Base-by-base conservation (phyloP, 2,329 filamentous ascomycete species). In the Colletotrichum tamarilloi region DNA sequence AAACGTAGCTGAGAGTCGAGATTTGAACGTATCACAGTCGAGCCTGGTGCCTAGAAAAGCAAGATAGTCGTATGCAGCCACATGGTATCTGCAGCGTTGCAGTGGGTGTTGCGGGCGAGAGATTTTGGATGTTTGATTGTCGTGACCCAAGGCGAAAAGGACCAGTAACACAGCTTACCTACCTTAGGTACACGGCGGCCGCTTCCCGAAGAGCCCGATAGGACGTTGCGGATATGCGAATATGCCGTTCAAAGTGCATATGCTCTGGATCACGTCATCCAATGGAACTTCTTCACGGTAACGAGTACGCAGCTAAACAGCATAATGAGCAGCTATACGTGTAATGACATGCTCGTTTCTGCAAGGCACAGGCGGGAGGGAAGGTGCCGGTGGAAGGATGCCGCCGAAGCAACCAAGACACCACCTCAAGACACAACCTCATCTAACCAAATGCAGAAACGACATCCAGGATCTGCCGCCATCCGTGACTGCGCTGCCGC, bases 51-150 rank as follows among this genome's bases (percentile, higher is more conserved):
- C 53, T 32, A 26, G 24, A 26, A 38, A 38, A 63, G 49, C 58
- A 53, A 53, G 58, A 63, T 30, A 35, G 58, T 38, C 22, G 69
- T 19, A 62, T 72, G 65, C 69, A 58, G 53, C n/a, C 28, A 32
- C 53, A 67, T 30, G 52, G 65, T 38, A 16, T 66, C 19, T 32
- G 55, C 68, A 46, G 42, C 28, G 22, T 38, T 52, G 42, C 38
- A 32, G 32, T 49, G 38, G 35, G 52, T 24, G 59, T 49, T 28
- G 62, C 35, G 30, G 24, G 14, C 6, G 35, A 16, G 14, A 62
- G 58, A 63, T 63, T 49, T 14, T 22, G 42, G 19, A n/a, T 22
- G 42, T 49, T 58, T 63, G 59, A 26, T 52, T 64, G 69, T 67
- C 22, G 22, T 12, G 35, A 30, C 49, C 32, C 24, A 22, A 62